Conservation (phyloP, 2,329 filamentous ascomycete species). For the Gyromitra esculenta region DNA sequence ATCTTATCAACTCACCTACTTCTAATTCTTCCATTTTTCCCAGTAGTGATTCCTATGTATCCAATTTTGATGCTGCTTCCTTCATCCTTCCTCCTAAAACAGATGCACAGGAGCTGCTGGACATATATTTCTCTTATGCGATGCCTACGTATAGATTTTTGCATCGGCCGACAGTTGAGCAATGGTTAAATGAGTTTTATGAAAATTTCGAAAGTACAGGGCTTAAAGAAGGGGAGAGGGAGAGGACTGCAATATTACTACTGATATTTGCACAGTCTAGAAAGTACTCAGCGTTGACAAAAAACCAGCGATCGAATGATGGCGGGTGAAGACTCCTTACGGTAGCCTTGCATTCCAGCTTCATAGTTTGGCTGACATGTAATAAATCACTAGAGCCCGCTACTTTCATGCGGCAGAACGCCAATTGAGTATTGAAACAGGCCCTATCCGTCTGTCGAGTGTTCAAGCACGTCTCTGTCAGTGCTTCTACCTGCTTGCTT, state of each 20-base stretch:
- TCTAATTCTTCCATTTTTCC: conserved; percentile 64
- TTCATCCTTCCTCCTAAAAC: conserved; percentile 62
- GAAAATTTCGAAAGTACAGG: conserved; percentile 60
- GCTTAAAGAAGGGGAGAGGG: conserved; percentile 61
- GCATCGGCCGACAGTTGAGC: conserved; percentile 66
- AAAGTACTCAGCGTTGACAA: conserved; percentile 63
- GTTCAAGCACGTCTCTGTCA: conserved; percentile 69
- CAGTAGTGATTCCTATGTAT: conserved; percentile 66
- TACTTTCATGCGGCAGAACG: conserved; percentile 62
- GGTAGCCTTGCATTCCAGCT: conserved; percentile 30
- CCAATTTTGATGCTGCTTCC: conserved; percentile 59
- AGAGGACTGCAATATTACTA: conserved; percentile 64
- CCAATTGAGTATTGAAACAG: conserved; percentile 65
- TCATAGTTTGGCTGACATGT: conserved; percentile 57
- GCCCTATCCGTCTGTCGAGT: conserved; percentile 67
- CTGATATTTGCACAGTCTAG: conserved; percentile 65
- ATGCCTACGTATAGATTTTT: conserved; percentile 70
- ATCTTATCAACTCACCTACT: conserved; percentile 65
- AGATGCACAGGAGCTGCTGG: conserved; percentile 63
- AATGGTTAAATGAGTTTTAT: conserved; percentile 63
- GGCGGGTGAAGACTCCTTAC: conserved; percentile 19
- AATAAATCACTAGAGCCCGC: conserved; percentile 60
- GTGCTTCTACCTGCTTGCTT: conserved; percentile 69
- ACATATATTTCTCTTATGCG: conserved; percentile 70
- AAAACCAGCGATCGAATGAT: conserved; percentile 57